These are phyloP conservation scores for Paracoccidioides brasiliensis DNA, from an alignment of 2,329 filamentous ascomycete species.

Conservation along the genomic window DNA sequence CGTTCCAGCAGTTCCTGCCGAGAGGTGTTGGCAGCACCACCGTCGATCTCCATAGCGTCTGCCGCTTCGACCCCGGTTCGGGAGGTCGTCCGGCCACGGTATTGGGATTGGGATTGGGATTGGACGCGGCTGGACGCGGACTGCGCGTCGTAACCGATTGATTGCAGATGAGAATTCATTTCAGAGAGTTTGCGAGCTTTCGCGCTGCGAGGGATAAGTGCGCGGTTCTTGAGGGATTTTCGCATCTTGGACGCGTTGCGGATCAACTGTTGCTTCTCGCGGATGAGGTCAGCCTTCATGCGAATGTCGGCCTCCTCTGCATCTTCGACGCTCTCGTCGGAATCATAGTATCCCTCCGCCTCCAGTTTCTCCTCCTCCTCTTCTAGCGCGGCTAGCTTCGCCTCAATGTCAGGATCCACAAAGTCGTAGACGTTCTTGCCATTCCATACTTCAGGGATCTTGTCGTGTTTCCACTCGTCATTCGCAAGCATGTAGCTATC, in stretches of 20 bases:
- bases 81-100: slow-evolving; percentile 59
- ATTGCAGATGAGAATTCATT: slow-evolving; percentile 74
- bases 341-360: slow-evolving; percentile 86
- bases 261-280: slow-evolving; percentile 85
- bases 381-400: slow-evolving; percentile 80
- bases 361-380: slow-evolving; percentile 91
- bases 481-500: slow-evolving; percentile 79
- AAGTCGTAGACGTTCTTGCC: slow-evolving; percentile 98
- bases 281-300: slow-evolving; percentile 87
- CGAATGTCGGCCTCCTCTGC: slow-evolving; percentile 76
- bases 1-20: slow-evolving; percentile 41
- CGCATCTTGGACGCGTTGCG: slow-evolving; percentile 90
- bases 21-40: slow-evolving; percentile 26
- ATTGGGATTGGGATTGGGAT: slow-evolving; percentile 42
- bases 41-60: slow-evolving; percentile 37
- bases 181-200: slow-evolving; percentile 72
- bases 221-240: slow-evolving; percentile 94
- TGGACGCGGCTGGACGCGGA: slow-evolving; percentile 58
- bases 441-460: slow-evolving; percentile 84
- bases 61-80: slow-evolving; percentile 53
- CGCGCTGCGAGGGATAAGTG: slow-evolving; percentile 73
- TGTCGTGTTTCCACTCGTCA: slow-evolving; percentile 90
- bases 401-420: slow-evolving; percentile 91
- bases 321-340: slow-evolving; percentile 69
- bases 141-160: slow-evolving; percentile 68